Evolutionary conservation across 495 filamentous ascomycete species (phyloP).

Genomic region (Penicillium tannophilum): DNA sequence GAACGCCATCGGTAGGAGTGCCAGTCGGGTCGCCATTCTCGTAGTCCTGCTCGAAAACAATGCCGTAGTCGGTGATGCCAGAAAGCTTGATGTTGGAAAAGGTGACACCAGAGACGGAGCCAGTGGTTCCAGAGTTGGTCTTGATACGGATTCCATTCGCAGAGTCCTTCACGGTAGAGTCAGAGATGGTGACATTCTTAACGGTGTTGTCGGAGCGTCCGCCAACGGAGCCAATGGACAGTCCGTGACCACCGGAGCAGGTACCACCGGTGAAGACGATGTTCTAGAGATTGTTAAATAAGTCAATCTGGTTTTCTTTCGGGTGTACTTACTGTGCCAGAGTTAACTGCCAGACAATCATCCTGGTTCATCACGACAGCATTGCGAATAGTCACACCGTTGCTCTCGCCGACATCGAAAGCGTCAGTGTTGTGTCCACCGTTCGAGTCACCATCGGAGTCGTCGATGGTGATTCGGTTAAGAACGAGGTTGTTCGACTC

Average conservation of each 20-base stretch:
- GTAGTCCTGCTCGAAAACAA: constrained; percentile 67
- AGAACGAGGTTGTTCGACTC: constrained; percentile 48
- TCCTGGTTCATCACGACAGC: constrained; percentile 64
- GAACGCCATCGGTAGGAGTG: constrained; percentile 56
- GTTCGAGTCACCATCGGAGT: constrained; percentile 53
- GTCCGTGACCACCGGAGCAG: constrained; percentile 58
- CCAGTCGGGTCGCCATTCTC: constrained; percentile 56
- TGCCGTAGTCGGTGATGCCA: constrained; percentile 48
- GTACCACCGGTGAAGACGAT: constrained; percentile 52
- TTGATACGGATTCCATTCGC: constrained; percentile 47
- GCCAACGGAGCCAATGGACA: constrained; percentile 64
- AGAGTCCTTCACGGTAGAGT: constrained; percentile 49
- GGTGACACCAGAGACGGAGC: constrained; percentile 25
- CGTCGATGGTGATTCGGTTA: constrained; percentile 58
- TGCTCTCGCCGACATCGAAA: constrained; percentile 60
- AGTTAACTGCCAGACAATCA: constrained; percentile 67
- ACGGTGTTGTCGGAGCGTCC: constrained; percentile 59
- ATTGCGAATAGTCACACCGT: constrained; percentile 54
- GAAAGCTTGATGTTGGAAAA: constrained; percentile 27
- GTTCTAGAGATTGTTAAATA: constrained; percentile 25
- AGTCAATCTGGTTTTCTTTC: too few species aligned
- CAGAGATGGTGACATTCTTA: constrained; percentile 48
- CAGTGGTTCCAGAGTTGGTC: constrained; percentile 28
- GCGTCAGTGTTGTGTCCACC: constrained; percentile 67
- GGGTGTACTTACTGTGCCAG: constrained; percentile 10